These are phyloP conservation scores for Ramaria sp. DNA, from an alignment of 768 basidiomycete species.

Conservation along the genomic window DNA sequence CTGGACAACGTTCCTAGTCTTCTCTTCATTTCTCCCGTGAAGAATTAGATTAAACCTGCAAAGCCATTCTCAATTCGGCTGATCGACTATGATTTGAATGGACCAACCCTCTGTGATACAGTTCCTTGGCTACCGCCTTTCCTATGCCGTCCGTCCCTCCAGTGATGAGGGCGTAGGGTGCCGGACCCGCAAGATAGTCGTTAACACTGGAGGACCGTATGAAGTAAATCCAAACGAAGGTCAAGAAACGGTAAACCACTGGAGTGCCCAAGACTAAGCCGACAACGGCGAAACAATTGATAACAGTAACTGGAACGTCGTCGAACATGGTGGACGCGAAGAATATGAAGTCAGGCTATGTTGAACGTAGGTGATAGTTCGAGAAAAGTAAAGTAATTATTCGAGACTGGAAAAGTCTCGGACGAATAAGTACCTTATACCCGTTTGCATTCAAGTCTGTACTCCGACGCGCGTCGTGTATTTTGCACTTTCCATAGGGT, in stretches of 20 bases:
- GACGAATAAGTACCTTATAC: too few relatives aligned
- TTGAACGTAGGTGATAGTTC: too few relatives aligned
- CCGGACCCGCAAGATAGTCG: neutral
- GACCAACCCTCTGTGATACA: neutral
- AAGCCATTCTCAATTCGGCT: neutral
- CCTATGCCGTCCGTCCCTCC: slow-evolving; percentile 10
- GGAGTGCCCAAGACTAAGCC: neutral
- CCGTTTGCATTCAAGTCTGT: too few relatives aligned
- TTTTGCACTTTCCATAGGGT: too few relatives aligned
- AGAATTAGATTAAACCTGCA: slow-evolving; percentile 9
- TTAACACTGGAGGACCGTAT: neutral
- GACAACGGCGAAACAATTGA: neutral
- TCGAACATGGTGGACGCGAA: neutral
- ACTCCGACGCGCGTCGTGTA: too few relatives aligned
- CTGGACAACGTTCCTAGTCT: neutral
- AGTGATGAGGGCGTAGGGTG: slow-evolving; percentile 10
- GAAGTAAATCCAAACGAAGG: slow-evolving; percentile 5
- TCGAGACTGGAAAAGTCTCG: too few relatives aligned
- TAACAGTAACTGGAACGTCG: neutral
- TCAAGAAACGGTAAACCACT: neutral
- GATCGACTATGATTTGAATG: neutral
- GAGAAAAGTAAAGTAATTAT: too few relatives aligned
- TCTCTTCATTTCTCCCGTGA: slow-evolving; percentile 10
- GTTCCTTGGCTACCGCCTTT: slow-evolving; percentile 9
- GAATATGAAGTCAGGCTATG: too few relatives aligned